These are phyloP conservation scores for Phytophthora rubi DNA, from an alignment of 352 stramenopile genomes.

Conservation along the genomic window DNA sequence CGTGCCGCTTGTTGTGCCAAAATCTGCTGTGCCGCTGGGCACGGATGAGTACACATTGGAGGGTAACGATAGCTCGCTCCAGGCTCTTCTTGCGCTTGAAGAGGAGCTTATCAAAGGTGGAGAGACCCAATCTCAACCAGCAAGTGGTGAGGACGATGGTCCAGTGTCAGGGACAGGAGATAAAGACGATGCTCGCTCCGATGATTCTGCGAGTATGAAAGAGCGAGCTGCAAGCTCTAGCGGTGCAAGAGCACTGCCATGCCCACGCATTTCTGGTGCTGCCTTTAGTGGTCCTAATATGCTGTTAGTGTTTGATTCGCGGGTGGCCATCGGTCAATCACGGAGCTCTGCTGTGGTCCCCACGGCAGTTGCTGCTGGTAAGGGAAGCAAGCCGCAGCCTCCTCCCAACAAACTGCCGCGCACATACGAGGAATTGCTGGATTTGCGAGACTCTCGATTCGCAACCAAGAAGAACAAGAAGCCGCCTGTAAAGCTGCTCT, in stretches of 20 bases:
- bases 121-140: conserved; percentile 25
- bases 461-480: conserved; percentile 87
- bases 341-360: conserved; percentile 50
- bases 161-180: conserved; percentile 20
- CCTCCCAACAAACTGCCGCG: conserved; percentile 61
- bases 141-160: conserved; percentile 32
- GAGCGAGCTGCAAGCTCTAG: conserved; percentile 23
- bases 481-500: conserved; percentile 57
- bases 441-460: conserved; percentile 76
- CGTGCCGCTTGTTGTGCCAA: conserved; percentile 69
- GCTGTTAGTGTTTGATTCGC: conserved; percentile 86
- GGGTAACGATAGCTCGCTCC: conserved; percentile 52
- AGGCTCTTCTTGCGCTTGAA: conserved; percentile 67
- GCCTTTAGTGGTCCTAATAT: conserved; percentile 88
- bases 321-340: conserved; percentile 77
- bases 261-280: conserved; percentile 78
- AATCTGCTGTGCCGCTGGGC: conserved; percentile 59
- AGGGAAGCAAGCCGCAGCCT: conserved; percentile 46
- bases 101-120: conserved; percentile 71
- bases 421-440: conserved; percentile 81
- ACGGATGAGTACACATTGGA: conserved; percentile 72
- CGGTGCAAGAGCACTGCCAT: conserved; percentile 55
- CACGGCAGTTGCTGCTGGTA: conserved; percentile 58
- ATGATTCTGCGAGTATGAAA: conserved; percentile 29
- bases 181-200: conserved; percentile 23